Evolutionary conservation across 805 yeast genomes (phyloP).

Genomic region (Candida sakaeoensis): DNA sequence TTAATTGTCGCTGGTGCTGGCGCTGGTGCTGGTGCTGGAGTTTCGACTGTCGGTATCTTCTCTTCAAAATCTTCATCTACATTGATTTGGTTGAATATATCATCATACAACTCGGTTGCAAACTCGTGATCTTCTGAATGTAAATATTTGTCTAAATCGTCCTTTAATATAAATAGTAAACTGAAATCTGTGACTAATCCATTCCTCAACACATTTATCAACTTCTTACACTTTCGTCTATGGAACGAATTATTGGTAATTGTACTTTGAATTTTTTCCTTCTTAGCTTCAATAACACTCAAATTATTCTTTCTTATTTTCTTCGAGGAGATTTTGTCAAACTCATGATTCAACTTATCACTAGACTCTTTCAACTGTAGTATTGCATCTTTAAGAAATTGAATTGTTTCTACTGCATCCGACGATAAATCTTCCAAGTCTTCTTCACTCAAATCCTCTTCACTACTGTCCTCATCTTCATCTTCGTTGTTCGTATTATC

Average conservation of each 20-base stretch:
- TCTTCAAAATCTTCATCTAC: not conserved
- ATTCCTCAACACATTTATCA: slow-evolving; percentile 26
- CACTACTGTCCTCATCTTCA: slow-evolving; percentile 9
- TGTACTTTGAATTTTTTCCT: slow-evolving; percentile 35
- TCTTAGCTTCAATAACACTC: slow-evolving; percentile 35
- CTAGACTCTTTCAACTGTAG: slow-evolving; percentile 33
- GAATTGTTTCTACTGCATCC: slow-evolving; percentile 32
- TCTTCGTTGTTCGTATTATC: slow-evolving; percentile 14
- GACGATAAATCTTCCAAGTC: slow-evolving; percentile 26
- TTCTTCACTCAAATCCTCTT: slow-evolving; percentile 22
- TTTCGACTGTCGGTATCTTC: not conserved
- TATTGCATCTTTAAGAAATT: slow-evolving; percentile 26
- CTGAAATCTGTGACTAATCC: slow-evolving; percentile 26
- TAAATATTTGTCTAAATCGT: slow-evolving; percentile 36
- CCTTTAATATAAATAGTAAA: slow-evolving; percentile 32
- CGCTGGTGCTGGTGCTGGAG: slow-evolving; percentile 1
- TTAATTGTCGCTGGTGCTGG: not conserved
- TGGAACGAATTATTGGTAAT: slow-evolving; percentile 33
- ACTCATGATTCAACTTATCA: slow-evolving; percentile 36
- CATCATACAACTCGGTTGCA: slow-evolving; percentile 36
- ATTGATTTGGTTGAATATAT: slow-evolving; percentile 21
- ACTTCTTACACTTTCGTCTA: slow-evolving; percentile 30
- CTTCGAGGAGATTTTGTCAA: slow-evolving; percentile 36
- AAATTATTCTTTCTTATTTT: slow-evolving; percentile 36
- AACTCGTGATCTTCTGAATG: slow-evolving; percentile 38